Base-by-base conservation (phyloP, 345 rosid genomes). In the Lepidium africanum region DNA sequence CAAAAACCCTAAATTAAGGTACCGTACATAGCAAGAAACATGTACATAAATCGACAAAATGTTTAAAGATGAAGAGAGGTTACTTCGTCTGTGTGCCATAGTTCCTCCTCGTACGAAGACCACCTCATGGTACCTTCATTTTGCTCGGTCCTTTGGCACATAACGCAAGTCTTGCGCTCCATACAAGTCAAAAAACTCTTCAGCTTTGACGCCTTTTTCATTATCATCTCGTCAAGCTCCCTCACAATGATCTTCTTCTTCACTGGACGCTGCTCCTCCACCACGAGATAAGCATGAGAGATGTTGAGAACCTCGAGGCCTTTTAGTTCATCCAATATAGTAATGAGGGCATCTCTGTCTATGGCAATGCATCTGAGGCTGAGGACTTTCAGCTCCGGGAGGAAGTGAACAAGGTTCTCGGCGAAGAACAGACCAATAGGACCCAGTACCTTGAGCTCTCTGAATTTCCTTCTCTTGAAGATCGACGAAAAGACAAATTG, bases 111-210 rank as follows among this genome's bases (percentile, higher is more conserved):
- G 10, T 84, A 91, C 79, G 40, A 82, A 70, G 87, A 80, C 97
- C 94, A 89, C 57, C 87, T 81, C 83, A 89, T 58, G 12, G 82
- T 58, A 63, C 96, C 96, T 66, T 82, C 85, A 8, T 89, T 87
- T 4, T 6, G 56, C 59, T 21, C 67, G 0, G 87, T 84, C 66
- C 87, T 74, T 57, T 81, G 77, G 66, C 94, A 91, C 90, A 91
- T 84, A 55, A 63, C 63, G 35, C 92, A 89, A 2, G 79, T 67
- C 39, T 76, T 66, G 17, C 32, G 10, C 10, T 82, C 80, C 85
- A 76, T 81, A 79, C 97, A 91, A 8, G 81, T 83, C 10, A 81
- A 8, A 75, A 91, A 87, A 67, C 84, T 56, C 1, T 78, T 80
- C 70, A 89, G 74, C 7, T 80, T 79, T 38, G 81, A 63, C 11